These are phyloP conservation scores for Candida caryicola DNA, from an alignment of 805 yeast species.

Conservation along the genomic window DNA sequence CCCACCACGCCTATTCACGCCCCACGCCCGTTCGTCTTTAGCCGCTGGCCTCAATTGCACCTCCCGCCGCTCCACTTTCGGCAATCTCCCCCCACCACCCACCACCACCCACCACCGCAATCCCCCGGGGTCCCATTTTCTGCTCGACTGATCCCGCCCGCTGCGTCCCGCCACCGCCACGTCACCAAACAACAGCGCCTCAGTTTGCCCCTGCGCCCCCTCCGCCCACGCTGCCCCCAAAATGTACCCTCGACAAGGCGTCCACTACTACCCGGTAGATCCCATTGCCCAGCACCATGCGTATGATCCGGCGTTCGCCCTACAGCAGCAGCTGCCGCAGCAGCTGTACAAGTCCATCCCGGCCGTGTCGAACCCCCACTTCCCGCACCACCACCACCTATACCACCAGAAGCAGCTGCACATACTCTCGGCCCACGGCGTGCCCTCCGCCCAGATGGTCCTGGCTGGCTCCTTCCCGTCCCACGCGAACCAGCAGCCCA, in stretches of 20 bases:
- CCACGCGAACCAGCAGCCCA: slow-evolving; percentile 2
- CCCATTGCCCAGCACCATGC: slow-evolving; percentile 1
- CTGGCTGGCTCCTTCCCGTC: not conserved
- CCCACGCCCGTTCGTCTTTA: too few species aligned
- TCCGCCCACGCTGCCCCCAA: too few species aligned
- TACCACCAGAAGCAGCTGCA: slow-evolving; percentile 2
- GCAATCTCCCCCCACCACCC: too few species aligned
- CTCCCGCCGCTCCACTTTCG: too few species aligned
- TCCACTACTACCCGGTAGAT: slow-evolving; percentile 3
- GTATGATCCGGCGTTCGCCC: slow-evolving; percentile 1
- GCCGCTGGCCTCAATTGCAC: too few species aligned
- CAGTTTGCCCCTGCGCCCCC: too few species aligned
- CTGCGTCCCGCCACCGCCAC: too few species aligned
- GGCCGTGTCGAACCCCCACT: not conserved
- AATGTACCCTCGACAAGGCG: not conserved
- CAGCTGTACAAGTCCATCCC: not conserved
- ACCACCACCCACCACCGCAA: too few species aligned
- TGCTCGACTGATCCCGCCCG: too few species aligned
- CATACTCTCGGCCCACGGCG: slow-evolving; percentile 1
- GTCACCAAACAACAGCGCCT: too few species aligned
- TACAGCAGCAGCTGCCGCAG: not conserved
- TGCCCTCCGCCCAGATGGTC: not conserved
- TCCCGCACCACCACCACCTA: slow-evolving; percentile 1
- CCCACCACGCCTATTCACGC: too few species aligned
- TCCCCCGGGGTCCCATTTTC: too few species aligned